These are phyloP conservation scores for Cyclanthera cordifolia DNA, from an alignment of 306 rosid species.

Conservation along the genomic window DNA sequence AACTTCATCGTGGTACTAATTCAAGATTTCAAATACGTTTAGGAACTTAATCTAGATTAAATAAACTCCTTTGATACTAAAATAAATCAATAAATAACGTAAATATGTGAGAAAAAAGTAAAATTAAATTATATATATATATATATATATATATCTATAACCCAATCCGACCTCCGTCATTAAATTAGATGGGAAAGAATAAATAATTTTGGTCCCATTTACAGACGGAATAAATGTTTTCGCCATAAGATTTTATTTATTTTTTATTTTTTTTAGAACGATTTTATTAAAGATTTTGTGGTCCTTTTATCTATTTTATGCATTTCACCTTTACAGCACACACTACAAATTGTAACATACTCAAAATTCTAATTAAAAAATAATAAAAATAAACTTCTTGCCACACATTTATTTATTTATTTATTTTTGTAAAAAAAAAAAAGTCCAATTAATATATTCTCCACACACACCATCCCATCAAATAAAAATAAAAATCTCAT, in stretches of 20 bases:
- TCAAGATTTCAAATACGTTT: too few species aligned
- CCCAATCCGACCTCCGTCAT: not conserved
- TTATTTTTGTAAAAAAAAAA: not conserved
- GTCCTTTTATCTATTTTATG: conserved; percentile 16
- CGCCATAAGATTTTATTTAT: conserved; percentile 20
- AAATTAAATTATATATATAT: not conserved
- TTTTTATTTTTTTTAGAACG: too few species aligned
- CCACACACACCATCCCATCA: not conserved
- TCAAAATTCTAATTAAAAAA: too few species aligned
- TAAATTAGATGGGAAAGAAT: conserved; percentile 4
- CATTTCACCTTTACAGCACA: conserved; percentile 1
- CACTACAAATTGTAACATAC: not conserved
- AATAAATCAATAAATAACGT: too few species aligned
- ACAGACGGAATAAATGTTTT: conserved; percentile 23
- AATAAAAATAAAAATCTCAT: too few species aligned
- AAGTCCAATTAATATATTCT: not conserved
- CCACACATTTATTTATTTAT: not conserved
- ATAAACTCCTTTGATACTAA: too few species aligned
- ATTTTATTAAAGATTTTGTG: conserved; percentile 28
- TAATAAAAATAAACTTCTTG: too few species aligned
- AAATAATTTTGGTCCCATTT: conserved; percentile 22
- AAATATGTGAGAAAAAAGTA: not conserved
- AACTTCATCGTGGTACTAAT: too few species aligned
- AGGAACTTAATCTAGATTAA: too few species aligned
- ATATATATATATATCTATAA: too few species aligned